Conservation (phyloP, 768 basidiomycete species). For the Rhodotorula sphaerocarpa region DNA sequence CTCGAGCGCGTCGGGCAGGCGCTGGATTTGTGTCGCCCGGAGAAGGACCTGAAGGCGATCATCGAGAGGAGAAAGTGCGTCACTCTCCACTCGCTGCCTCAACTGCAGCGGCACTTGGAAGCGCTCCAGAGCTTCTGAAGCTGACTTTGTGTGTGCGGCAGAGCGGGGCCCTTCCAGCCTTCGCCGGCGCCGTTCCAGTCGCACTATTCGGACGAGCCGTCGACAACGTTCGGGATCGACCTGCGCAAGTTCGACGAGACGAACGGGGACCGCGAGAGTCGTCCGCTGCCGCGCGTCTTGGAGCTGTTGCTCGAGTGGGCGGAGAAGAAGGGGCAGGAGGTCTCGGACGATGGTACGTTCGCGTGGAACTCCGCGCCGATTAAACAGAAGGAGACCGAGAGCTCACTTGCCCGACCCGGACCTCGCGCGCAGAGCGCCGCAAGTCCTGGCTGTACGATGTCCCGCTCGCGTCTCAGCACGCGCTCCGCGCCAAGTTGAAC, state of each 20-base stretch:
- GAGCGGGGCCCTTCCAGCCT: slow-evolving; percentile 88
- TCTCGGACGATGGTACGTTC: slow-evolving; percentile 58
- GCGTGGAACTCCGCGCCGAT: too few species aligned
- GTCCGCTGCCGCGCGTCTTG: slow-evolving; percentile 63
- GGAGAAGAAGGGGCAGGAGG: slow-evolving; percentile 55
- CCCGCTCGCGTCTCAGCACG: slow-evolving; percentile 71
- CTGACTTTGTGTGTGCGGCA: background rate
- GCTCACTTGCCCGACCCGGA: too few species aligned
- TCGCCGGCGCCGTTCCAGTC: slow-evolving; percentile 61
- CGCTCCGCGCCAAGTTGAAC: slow-evolving; percentile 76
- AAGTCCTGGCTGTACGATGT: slow-evolving; percentile 90
- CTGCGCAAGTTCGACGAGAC: slow-evolving; percentile 32
- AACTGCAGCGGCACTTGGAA: background rate
- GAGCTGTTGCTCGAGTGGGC: slow-evolving; percentile 59
- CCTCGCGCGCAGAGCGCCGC: slow-evolving; percentile 56
- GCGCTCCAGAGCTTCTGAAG: background rate
- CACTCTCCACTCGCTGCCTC: too few species aligned
- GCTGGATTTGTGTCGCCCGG: slow-evolving; percentile 18
- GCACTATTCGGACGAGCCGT: slow-evolving; percentile 31
- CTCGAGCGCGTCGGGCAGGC: slow-evolving; percentile 10
- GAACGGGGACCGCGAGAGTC: slow-evolving; percentile 41
- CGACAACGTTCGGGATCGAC: slow-evolving; percentile 30
- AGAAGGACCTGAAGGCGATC: slow-evolving; percentile 20
- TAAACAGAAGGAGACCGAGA: background rate
- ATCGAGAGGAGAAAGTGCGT: slow-evolving; percentile 24